Evolutionary conservation across 164 flowering plant genomes (phyloP).

Genomic region (Nymphaea colorata): DNA sequence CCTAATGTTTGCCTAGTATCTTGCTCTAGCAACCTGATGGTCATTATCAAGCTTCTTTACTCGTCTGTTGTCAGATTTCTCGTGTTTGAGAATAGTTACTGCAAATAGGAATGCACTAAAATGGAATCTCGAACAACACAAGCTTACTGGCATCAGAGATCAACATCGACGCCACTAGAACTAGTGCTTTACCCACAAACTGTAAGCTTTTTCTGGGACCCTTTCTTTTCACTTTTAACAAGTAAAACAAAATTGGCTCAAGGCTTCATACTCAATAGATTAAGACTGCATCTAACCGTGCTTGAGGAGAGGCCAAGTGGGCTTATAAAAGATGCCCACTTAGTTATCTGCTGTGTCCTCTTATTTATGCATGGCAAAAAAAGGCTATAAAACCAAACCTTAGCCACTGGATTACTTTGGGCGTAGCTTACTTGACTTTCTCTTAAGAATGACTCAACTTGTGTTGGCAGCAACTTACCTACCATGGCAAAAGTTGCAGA

Average conservation of each 20-base stretch:
- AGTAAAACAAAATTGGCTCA: neutral
- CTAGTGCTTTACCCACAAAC: neutral
- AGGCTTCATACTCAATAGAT: neutral
- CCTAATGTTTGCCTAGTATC: neutral
- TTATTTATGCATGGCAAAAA: neutral
- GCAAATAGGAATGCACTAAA: too few relatives aligned
- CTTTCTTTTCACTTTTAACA: neutral
- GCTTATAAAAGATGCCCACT: neutral
- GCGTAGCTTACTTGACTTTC: too few relatives aligned
- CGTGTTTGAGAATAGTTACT: too few relatives aligned
- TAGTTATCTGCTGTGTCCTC: neutral
- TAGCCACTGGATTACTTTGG: too few relatives aligned
- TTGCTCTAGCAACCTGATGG: neutral
- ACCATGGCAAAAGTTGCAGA: too few relatives aligned
- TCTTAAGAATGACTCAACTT: too few relatives aligned
- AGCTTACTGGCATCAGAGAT: neutral
- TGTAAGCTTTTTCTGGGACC: neutral
- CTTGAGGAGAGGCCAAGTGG: neutral
- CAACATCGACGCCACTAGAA: neutral
- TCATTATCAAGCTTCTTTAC: neutral
- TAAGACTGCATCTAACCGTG: neutral
- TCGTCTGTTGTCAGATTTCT: neutral
- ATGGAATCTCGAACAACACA: too few relatives aligned
- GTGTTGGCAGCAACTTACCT: too few relatives aligned
- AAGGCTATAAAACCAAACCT: neutral